Evolutionary conservation across 129 eudicot species (phyloP).

Genomic region (Ambrosia trifida): DNA sequence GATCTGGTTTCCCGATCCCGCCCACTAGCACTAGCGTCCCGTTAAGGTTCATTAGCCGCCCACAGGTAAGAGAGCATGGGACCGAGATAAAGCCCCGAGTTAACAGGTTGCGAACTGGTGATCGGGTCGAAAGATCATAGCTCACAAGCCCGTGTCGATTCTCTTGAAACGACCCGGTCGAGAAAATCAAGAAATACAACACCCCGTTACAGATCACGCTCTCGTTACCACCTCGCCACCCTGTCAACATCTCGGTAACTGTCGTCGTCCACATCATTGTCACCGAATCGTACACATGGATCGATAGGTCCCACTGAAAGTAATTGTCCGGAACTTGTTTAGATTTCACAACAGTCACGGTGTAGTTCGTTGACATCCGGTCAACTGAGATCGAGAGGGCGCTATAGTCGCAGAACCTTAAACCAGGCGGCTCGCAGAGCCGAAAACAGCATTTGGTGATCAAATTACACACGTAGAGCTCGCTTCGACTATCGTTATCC

Average conservation of each 20-base stretch:
- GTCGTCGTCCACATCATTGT: constrained; percentile 63
- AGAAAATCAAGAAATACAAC: constrained; percentile 76
- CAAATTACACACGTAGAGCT: constrained; percentile 80
- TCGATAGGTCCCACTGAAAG: constrained; percentile 80
- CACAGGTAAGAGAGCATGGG: constrained; percentile 94
- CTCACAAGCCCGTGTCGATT: constrained; percentile 70
- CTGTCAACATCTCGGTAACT: constrained; percentile 64
- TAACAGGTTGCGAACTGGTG: constrained; percentile 40
- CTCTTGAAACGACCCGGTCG: constrained; percentile 57
- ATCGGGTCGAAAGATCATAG: constrained; percentile 49
- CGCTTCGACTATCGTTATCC: constrained; percentile 74
- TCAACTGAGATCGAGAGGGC: constrained; percentile 73
- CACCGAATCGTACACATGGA: constrained; percentile 72
- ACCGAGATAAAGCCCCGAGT: constrained; percentile 52
- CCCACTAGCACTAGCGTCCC: constrained; percentile 88
- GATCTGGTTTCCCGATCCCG: constrained; percentile 92
- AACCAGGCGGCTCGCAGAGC: constrained; percentile 65
- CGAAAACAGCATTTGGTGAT: constrained; percentile 54
- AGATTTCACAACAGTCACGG: constrained; percentile 68
- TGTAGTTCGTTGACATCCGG: constrained; percentile 42
- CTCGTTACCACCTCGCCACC: constrained; percentile 97
- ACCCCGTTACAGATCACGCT: constrained; percentile 80
- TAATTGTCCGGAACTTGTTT: constrained; percentile 81
- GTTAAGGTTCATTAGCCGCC: constrained; percentile 88
- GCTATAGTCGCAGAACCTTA: constrained; percentile 63